phyloP scores from a whole-genome alignment of 495 filamentous ascomycete genomes.

The Lichenothelia convexa region DNA sequence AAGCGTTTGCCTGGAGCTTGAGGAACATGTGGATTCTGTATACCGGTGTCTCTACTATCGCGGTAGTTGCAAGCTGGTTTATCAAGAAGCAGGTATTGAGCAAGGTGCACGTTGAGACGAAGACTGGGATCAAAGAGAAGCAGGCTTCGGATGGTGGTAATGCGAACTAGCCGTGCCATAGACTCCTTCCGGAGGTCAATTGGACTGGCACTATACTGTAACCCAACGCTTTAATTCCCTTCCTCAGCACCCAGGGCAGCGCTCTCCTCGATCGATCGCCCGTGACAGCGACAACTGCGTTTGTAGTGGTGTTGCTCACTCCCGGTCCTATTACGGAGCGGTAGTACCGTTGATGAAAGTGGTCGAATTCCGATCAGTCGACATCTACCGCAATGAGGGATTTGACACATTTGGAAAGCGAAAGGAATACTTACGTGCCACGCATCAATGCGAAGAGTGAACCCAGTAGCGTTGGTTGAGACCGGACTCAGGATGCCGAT shows the following conservation, averaged over 20 bases:
- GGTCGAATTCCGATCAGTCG: slow-evolving; percentile 3
- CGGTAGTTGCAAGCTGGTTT: slow-evolving; percentile 33
- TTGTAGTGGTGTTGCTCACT: no score
- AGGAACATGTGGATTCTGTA: slow-evolving; percentile 45
- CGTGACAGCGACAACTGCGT: no score
- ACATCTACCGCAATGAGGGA: slow-evolving; percentile 1
- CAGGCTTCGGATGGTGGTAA: slow-evolving; percentile 6
- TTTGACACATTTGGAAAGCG: background rate
- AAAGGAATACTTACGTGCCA: slow-evolving; percentile 8
- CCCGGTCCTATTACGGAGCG: no score
- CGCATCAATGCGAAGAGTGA: slow-evolving; percentile 4
- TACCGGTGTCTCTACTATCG: slow-evolving; percentile 31
- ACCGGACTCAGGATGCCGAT: slow-evolving; percentile 3
- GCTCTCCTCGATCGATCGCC: no score
- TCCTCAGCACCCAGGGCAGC: no score
- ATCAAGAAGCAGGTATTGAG: slow-evolving; percentile 33
- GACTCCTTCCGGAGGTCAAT: no score
- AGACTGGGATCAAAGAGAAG: slow-evolving; percentile 26
- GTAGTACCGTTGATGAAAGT: slow-evolving; percentile 8
- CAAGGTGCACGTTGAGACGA: slow-evolving; percentile 43
- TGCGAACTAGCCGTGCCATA: no score
- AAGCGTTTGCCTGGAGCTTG: slow-evolving; percentile 41
- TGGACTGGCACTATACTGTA: no score
- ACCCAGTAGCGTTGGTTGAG: background rate
- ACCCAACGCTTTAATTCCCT: no score